These are phyloP conservation scores for Ophiosphaerella korrae DNA, from an alignment of 2,329 filamentous ascomycete species.

Conservation along the genomic window DNA sequence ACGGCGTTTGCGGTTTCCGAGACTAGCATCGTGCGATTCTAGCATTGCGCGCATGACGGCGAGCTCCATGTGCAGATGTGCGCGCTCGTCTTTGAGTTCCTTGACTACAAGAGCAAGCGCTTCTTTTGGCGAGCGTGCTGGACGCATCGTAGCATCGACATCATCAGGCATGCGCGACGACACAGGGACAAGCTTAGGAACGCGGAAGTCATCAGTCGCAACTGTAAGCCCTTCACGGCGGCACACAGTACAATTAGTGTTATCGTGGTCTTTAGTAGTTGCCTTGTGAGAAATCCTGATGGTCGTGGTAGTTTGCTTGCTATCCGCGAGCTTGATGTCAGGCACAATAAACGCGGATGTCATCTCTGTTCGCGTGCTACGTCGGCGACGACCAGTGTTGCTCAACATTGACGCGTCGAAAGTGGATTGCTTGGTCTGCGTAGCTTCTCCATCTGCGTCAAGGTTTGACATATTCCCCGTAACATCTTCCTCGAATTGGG, in stretches of 20 bases:
- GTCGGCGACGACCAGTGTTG: slow-evolving; percentile 57
- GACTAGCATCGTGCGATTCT: slow-evolving; percentile 63
- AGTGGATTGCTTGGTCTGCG: slow-evolving; percentile 35
- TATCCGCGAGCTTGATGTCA: slow-evolving; percentile 61
- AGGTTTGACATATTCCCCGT: slow-evolving; percentile 41
- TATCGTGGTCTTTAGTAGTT: slow-evolving; percentile 54
- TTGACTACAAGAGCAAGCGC: slow-evolving; percentile 86
- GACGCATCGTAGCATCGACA: slow-evolving; percentile 64
- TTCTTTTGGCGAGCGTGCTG: slow-evolving; percentile 68
- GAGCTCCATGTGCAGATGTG: slow-evolving; percentile 75
- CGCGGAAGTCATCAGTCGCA: slow-evolving; percentile 38
- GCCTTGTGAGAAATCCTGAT: slow-evolving; percentile 23
- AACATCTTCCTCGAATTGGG: slow-evolving; percentile 41
- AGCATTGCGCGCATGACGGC: slow-evolving; percentile 63
- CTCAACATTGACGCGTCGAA: slow-evolving; percentile 52
- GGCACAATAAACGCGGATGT: slow-evolving; percentile 69
- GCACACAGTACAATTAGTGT: slow-evolving; percentile 63
- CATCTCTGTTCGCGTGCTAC: slow-evolving; percentile 58
- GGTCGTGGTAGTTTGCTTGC: slow-evolving; percentile 27
- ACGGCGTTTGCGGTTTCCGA: slow-evolving; percentile 69
- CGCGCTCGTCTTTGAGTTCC: slow-evolving; percentile 77
- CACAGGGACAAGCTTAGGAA: slow-evolving; percentile 58
- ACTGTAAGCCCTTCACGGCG: slow-evolving; percentile 50
- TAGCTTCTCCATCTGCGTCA: slow-evolving; percentile 31
- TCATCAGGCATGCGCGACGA: slow-evolving; percentile 59